These are phyloP conservation scores for Talinum fruticosum DNA, from an alignment of 148 eudicot species.

Conservation along the genomic window DNA sequence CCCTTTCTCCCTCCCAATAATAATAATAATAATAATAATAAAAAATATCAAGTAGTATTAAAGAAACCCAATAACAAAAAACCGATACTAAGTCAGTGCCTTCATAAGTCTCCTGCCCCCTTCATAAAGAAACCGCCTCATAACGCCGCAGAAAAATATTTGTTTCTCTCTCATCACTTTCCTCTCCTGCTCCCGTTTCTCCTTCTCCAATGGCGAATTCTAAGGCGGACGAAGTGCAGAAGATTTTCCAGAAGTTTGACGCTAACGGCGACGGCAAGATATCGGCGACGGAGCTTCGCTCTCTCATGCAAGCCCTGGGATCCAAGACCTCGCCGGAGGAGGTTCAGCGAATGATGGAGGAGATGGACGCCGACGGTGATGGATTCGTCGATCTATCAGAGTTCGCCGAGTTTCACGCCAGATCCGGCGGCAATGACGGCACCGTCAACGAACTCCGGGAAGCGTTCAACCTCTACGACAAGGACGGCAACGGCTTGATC, in stretches of 20 bases:
- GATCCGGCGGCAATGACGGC: slow-evolving; percentile 33
- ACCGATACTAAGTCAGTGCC: not conserved
- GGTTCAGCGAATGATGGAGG: slow-evolving; percentile 53
- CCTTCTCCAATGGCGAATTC: slow-evolving; percentile 24
- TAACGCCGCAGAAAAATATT: not conserved
- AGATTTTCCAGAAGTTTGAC: slow-evolving; percentile 67
- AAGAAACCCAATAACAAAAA: too few relatives aligned
- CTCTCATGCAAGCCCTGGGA: slow-evolving; percentile 52
- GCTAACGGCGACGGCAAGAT: slow-evolving; percentile 76
- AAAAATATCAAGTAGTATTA: too few relatives aligned
- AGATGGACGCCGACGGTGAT: slow-evolving; percentile 76
- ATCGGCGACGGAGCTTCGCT: slow-evolving; percentile 44
- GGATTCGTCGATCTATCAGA: slow-evolving; percentile 66
- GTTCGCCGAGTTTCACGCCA: slow-evolving; percentile 56
- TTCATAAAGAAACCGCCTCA: slow-evolving; percentile 7
- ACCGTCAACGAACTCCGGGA: slow-evolving; percentile 46
- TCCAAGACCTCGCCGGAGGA: slow-evolving; percentile 53
- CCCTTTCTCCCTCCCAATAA: not conserved
- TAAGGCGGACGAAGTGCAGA: slow-evolving; percentile 32
- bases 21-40: not conserved
- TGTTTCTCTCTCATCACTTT: not conserved
- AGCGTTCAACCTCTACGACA: slow-evolving; percentile 64
- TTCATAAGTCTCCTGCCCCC: not conserved
- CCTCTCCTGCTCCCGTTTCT: not conserved
- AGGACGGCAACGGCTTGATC: slow-evolving; percentile 63